These are phyloP conservation scores for Castanea crenata DNA, from an alignment of 306 rosid species.

Conservation along the genomic window DNA sequence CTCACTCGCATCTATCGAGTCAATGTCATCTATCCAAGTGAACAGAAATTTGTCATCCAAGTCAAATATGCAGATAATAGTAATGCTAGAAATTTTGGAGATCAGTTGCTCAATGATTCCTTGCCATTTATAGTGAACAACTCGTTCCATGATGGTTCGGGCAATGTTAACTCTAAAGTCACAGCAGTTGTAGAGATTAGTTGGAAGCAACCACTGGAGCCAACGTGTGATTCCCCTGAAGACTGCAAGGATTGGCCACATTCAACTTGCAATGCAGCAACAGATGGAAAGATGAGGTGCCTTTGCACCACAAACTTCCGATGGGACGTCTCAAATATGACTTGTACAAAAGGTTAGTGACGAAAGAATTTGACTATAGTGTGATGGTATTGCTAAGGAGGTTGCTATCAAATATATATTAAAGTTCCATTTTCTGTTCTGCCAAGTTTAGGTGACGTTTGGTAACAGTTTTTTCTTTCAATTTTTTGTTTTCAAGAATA, in stretches of 20 bases:
- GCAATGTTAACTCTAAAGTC: neutral
- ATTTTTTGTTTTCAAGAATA: too few species aligned
- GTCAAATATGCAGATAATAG: neutral
- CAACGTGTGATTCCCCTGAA: neutral
- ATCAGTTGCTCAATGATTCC: neutral
- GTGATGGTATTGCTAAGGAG: neutral
- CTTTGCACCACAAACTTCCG: neutral
- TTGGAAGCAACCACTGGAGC: constrained; percentile 7
- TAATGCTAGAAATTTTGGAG: neutral
- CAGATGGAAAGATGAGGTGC: constrained; percentile 9
- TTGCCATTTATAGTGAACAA: neutral
- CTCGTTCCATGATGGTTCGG: too few species aligned
- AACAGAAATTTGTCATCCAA: neutral
- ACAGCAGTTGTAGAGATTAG: constrained; percentile 2
- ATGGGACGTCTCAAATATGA: neutral
- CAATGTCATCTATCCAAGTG: neutral
- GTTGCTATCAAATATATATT: neutral
- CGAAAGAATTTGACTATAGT: neutral
- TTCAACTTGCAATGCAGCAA: constrained; percentile 14
- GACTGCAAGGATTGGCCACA: constrained; percentile 13
- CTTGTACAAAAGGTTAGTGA: neutral
- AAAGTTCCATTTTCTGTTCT: too few species aligned
- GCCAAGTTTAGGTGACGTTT: too few species aligned
- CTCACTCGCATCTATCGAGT: neutral
- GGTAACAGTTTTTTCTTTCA: too few species aligned